A percentile compares a stretch with the other conserved stretches of the same genome.
Evolutionary conservation across 2,329 filamentous ascomycete species (phyloP).

Genomic region (Cladosporium cucumerinum): DNA sequence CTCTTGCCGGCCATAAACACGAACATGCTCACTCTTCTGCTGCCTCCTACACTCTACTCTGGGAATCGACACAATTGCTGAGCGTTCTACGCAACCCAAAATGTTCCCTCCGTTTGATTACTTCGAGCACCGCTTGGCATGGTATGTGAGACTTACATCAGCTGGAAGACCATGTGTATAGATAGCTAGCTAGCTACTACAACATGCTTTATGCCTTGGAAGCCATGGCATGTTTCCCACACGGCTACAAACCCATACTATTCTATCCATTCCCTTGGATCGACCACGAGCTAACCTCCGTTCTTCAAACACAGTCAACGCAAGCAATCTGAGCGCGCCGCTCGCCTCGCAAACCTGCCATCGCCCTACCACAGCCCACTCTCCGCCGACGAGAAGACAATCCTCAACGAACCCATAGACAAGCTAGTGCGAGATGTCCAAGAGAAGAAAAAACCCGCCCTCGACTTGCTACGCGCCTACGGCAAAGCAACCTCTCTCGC

Average conservation of each 20-base stretch:
- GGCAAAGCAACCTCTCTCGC: slow-evolving; percentile 81
- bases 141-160: slow-evolving; percentile 48
- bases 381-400: slow-evolving; percentile 60
- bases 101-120: slow-evolving; percentile 56
- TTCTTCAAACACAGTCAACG: slow-evolving; percentile 55
- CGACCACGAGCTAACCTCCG: background rate
- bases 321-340: slow-evolving; percentile 73
- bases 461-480: slow-evolving; percentile 78
- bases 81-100: slow-evolving; percentile 2
- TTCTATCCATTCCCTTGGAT: background rate
- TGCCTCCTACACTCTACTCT: background rate
- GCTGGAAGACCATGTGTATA: background rate
- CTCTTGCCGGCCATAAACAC: background rate
- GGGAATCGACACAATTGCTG: background rate
- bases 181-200: background rate
- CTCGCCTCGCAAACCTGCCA: slow-evolving; percentile 66
- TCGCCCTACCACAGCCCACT: slow-evolving; percentile 64
- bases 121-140: slow-evolving; percentile 67
- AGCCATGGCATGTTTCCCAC: background rate
- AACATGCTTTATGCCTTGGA: background rate
- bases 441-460: slow-evolving; percentile 59
- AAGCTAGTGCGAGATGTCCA: slow-evolving; percentile 77
- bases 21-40: background rate
- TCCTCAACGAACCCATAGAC: slow-evolving; percentile 71
- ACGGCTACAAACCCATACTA: slow-evolving; percentile 1